A percentile compares a stretch with the other conserved stretches of the same genome.
Conservation (phyloP, 2,329 filamentous ascomycete species). For the Aspergillus flavus region DNA sequence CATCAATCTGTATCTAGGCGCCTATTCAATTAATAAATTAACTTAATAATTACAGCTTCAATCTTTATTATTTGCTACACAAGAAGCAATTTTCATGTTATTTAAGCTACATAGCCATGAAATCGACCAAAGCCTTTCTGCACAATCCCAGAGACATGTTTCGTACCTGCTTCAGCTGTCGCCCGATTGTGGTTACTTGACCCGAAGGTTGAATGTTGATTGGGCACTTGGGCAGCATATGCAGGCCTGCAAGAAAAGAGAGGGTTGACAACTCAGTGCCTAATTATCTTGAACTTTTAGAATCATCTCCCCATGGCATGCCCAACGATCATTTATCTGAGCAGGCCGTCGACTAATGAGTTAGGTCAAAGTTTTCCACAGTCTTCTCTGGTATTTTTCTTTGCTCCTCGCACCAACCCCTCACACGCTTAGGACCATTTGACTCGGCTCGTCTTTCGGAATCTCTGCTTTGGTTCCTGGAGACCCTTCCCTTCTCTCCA, state of each 20-base stretch:
- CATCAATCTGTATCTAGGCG: background rate
- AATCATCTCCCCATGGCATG: conserved; percentile 3
- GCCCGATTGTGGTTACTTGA: background rate
- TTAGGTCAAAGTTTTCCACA: conserved; percentile 4
- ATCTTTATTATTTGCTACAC: background rate
- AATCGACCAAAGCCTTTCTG: background rate
- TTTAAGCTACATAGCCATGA: background rate
- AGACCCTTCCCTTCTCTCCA: background rate
- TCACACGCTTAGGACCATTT: background rate
- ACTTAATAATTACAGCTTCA: background rate
- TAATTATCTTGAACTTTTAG: conserved; percentile 4
- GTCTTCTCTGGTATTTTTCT: conserved; percentile 3
- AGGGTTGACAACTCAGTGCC: conserved; percentile 11
- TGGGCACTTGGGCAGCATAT: conserved; percentile 29
- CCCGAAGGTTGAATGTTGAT: conserved; percentile 13
- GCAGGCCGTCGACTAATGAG: conserved; percentile 14
- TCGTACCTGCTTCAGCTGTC: conserved; percentile 1
- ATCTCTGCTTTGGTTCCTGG: background rate
- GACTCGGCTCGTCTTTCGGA: conserved; percentile 21
- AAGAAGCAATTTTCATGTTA: background rate
- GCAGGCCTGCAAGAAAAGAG: conserved; percentile 6
- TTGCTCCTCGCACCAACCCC: conserved; percentile 4
- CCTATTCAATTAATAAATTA: background rate
- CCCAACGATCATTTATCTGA: conserved; percentile 12
- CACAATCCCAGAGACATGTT: background rate